Base-by-base conservation (phyloP, 768 basidiomycete genomes). In the Phanerochaete sordida region DNA sequence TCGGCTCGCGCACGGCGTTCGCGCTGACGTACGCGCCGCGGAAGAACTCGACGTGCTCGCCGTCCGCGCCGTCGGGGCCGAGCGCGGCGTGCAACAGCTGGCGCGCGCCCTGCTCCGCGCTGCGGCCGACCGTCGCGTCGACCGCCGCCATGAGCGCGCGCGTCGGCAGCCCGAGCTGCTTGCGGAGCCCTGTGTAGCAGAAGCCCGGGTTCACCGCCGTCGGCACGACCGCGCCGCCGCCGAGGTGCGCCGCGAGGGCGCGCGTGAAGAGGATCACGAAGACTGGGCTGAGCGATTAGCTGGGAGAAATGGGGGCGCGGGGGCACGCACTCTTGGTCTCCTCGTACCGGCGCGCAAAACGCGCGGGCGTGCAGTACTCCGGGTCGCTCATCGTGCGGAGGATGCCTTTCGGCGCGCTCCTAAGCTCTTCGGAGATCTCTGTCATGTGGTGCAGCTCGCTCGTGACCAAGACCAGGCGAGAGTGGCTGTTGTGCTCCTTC, bases 391-490 rank as follows among this genome's bases (percentile, higher is more conserved):
- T 58, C 28, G 53, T 68, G 19, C 61, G 59, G 1, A 74, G 66
- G 46, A 77, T 70, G 56, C 63, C 66, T 19, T 44, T 27, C 21
- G 39, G 49, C 3, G 37, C 33, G 6, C 23, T 7, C 21, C 11
- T 11, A 1, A 28, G 11, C 19, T 59, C 58, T n/a, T 30, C 52
- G 12, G 39, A 39, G 23, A 58, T 75, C 23, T n/a, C 27, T 37
- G 28, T 47, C 19, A 33, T n/a, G 31, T 16, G 24, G 58, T 82
- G 81, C 0, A 73, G 58, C 26, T 74, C 81, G 57, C 81, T 83
- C 0, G 76, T 57, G 6, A 81, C 76, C n/a, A 82, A 67, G 16
- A 78, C 78, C 1, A 81, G 35, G 3, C 62, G 44, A 11, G 31
- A 13, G 16, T 44, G 13, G 19, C 16, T 48, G 12, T 47, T 27